Evolutionary conservation across 805 yeast species (phyloP).

Genomic region (Cyberlindnera maritima): DNA sequence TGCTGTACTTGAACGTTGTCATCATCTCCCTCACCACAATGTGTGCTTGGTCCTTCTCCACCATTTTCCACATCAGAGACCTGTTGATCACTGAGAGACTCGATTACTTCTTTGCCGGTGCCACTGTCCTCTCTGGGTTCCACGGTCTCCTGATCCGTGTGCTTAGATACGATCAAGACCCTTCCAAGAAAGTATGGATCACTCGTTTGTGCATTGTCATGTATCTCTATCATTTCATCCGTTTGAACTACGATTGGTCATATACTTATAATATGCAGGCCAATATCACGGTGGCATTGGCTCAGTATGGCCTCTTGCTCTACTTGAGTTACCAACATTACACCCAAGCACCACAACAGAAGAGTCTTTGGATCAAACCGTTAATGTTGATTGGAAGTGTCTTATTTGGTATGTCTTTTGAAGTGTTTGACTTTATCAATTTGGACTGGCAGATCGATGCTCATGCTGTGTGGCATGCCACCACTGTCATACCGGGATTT

Average conservation of each 20-base stretch:
- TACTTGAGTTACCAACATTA: constrained; percentile 33
- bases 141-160: constrained; percentile 64
- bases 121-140: constrained; percentile 78
- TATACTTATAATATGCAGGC: constrained; percentile 94
- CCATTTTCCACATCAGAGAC: constrained; percentile 88
- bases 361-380: constrained; percentile 42
- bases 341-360: constrained; percentile 11
- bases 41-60: constrained; percentile 85
- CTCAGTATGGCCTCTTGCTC: constrained; percentile 56
- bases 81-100: constrained; percentile 72
- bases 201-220: constrained; percentile 43
- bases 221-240: constrained; percentile 61
- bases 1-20: constrained; percentile 35
- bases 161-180: constrained; percentile 49
- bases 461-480: constrained; percentile 90
- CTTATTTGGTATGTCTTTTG: constrained; percentile 79
- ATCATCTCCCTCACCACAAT: constrained; percentile 61
- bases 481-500: constrained; percentile 79
- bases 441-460: constrained; percentile 73
- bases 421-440: constrained; percentile 86
- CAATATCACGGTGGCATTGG: constrained; percentile 72
- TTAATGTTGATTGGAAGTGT: constrained; percentile 50
- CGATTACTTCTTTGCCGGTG: constrained; percentile 92
- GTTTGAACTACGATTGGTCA: constrained; percentile 74
- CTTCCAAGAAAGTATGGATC: constrained; percentile 37